Base-by-base conservation (phyloP, 2,329 filamentous ascomycete genomes). In the Monosporascus cannonballus region DNA sequence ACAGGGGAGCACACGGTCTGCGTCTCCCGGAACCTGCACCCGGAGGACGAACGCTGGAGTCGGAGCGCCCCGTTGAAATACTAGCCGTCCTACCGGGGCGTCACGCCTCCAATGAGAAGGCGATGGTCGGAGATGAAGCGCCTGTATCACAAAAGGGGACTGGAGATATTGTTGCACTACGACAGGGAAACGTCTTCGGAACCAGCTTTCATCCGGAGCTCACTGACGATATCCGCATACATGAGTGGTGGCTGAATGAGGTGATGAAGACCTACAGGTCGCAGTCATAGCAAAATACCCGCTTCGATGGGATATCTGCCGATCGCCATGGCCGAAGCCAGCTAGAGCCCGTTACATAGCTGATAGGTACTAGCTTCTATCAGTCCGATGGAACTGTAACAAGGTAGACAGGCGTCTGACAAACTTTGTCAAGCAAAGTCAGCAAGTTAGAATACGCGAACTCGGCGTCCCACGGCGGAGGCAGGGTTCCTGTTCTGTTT, bases 131-230 rank as follows among this genome's bases (percentile, higher is more conserved):
- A 5, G 71, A 71, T 11, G 47, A 48, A 25, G 57, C 54, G 15
- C 34, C 48, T 4, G 51, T 57, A 34, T 51, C 60, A 3, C 45
- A 71, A 17, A 71, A 70, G 18, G 76, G 79, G 44, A 79, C 76
- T 3, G 82, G 86, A 2, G 89, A 96, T 60, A 93, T 97, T 49
- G 85, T 97, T 49, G 93, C 93, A 0, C 90, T 97, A 36, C 80
- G 82, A 58, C 92, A 97, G 72, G 90, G 87, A 1, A 96, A 96
- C 69, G 87, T 96, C 0, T 87, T 97, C 62, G 94, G 91, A 4
- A 96, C 89, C 3, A 96, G 92, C 64, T 99, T 97, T 67, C 94
- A 97, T 64, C 94, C 94, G 0, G 94, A 99, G 70, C 70, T 99
- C 69, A 97, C 93, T 0, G 81, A 84, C 7, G 94, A 99, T 72